Evolutionary conservation across 2,329 filamentous ascomycete species (phyloP).

Genomic region (Ophiostoma triangulosporum): DNA sequence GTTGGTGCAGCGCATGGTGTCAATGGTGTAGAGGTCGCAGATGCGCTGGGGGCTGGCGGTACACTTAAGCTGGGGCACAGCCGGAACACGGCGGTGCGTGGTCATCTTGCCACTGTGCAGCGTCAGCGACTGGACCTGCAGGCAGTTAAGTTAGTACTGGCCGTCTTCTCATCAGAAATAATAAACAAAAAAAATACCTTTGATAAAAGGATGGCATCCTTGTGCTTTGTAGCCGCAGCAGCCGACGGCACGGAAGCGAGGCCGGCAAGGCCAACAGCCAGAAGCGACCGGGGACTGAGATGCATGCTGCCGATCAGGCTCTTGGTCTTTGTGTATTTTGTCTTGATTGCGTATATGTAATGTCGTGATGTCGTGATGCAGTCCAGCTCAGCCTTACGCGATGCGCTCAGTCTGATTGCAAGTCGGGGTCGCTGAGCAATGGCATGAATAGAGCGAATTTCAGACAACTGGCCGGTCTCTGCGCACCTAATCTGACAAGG

Average conservation of each 20-base stretch:
- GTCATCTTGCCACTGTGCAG: slow-evolving; percentile 55
- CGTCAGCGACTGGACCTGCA: slow-evolving; percentile 58
- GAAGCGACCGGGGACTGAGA: not conserved
- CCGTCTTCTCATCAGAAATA: no score
- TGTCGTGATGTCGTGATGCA: no score
- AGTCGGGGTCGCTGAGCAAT: no score
- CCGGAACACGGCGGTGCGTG: slow-evolving; percentile 57
- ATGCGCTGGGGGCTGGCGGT: slow-evolving; percentile 46
- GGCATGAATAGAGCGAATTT: no score
- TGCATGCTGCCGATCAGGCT: not conserved
- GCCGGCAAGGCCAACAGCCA: not conserved
- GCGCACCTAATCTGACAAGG: no score
- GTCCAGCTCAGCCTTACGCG: no score
- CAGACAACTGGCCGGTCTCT: no score
- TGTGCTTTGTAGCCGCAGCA: slow-evolving; percentile 18
- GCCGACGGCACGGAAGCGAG: slow-evolving; percentile 1
- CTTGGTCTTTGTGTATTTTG: not conserved
- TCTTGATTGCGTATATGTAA: not conserved
- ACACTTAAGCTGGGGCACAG: slow-evolving; percentile 71
- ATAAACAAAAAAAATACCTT: slow-evolving; percentile 39
- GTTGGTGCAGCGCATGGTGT: slow-evolving; percentile 83
- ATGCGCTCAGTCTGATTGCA: no score
- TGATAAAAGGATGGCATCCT: slow-evolving; percentile 42
- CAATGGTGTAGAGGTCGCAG: slow-evolving; percentile 58
- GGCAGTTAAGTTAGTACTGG: no score